Evolutionary conservation across 2,329 filamentous ascomycete genomes (phyloP).

Genomic region (Ambrosiella xylebori): DNA sequence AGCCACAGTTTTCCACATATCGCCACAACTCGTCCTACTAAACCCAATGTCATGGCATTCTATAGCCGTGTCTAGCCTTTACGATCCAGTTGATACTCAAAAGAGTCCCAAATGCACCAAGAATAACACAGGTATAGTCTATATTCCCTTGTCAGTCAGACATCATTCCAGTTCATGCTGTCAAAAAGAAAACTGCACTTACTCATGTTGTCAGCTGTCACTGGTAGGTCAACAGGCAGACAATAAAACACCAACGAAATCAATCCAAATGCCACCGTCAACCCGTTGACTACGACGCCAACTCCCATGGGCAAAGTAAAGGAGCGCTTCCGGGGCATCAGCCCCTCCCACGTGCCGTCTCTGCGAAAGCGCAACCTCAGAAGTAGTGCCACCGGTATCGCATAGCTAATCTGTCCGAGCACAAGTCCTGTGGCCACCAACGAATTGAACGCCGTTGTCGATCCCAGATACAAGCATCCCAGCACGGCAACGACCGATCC

Average conservation of each 20-base stretch:
- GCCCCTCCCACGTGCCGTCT: not conserved
- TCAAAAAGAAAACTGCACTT: not conserved
- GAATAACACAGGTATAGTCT: not conserved
- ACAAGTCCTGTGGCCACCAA: not conserved
- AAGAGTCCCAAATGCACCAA: not conserved
- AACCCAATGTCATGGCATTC: too few species aligned
- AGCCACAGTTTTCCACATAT: too few species aligned
- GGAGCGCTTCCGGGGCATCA: not conserved
- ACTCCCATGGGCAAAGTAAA: not conserved
- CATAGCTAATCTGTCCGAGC: not conserved
- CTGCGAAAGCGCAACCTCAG: not conserved
- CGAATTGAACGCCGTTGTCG: not conserved
- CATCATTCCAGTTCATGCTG: not conserved
- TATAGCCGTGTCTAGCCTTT: too few species aligned
- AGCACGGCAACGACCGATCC: not conserved
- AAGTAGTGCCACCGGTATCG: not conserved
- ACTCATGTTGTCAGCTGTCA: not conserved
- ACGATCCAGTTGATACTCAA: not conserved
- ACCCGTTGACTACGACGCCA: not conserved
- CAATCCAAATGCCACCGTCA: not conserved
- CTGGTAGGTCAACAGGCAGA: not conserved
- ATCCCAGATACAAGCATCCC: not conserved
- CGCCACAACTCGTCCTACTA: too few species aligned
- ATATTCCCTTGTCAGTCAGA: not conserved
- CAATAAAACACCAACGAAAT: not conserved